These are phyloP conservation scores for Solidago caesia DNA, from an alignment of 129 eudicot species.

Conservation along the genomic window DNA sequence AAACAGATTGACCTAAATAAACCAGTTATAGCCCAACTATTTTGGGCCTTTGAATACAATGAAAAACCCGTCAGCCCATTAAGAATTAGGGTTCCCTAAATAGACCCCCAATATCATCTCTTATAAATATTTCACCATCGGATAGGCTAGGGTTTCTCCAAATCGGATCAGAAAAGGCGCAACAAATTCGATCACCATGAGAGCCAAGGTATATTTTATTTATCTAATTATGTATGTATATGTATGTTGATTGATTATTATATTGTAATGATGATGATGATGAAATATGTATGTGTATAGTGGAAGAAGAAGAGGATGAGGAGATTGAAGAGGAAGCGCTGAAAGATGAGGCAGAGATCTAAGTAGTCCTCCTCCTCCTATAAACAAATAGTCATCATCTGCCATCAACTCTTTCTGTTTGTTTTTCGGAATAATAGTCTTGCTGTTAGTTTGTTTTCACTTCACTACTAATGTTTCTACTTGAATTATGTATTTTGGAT, in stretches of 20 bases:
- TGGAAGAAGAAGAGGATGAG: conserved; percentile 14
- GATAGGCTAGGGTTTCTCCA: conserved; percentile 34
- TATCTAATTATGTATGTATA: background rate
- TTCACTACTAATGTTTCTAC: too few relatives aligned
- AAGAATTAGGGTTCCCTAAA: conserved; percentile 29
- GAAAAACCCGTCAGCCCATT: background rate
- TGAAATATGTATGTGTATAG: background rate
- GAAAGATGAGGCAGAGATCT: conserved; percentile 16
- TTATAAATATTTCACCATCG: background rate
- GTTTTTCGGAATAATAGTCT: too few relatives aligned
- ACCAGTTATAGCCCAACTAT: too few relatives aligned
- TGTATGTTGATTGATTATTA: background rate
- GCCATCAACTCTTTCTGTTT: too few relatives aligned
- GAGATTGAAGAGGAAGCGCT: conserved; percentile 16
- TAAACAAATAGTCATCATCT: too few relatives aligned
- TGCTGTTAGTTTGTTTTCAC: too few relatives aligned
- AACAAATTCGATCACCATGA: background rate
- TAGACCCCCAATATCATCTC: conserved; percentile 8
- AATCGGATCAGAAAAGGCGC: background rate
- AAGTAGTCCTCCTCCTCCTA: background rate
- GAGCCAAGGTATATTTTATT: background rate
- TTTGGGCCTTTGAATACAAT: too few relatives aligned
- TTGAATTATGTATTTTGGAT: too few relatives aligned
- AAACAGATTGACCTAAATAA: too few relatives aligned
- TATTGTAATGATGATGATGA: background rate